These are phyloP conservation scores for Agastache rugosa DNA, from an alignment of 257 asterid genomes.

Conservation along the genomic window DNA sequence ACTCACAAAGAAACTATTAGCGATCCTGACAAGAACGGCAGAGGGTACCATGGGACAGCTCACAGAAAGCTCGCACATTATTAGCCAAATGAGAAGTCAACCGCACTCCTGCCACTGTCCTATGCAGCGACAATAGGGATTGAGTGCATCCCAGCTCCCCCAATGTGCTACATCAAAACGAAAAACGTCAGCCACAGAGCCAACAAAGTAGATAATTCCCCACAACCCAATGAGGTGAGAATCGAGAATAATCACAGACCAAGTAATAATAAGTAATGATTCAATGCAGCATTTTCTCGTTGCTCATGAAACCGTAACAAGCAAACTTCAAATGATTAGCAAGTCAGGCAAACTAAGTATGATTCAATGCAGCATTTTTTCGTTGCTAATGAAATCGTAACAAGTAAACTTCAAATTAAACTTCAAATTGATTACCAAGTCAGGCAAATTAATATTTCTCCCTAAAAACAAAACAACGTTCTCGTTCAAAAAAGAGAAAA, in stretches of 20 bases:
- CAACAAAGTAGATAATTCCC: not conserved
- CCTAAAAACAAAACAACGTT: not conserved
- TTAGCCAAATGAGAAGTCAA: slow-evolving; percentile 74
- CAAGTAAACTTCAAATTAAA: slow-evolving; percentile 18
- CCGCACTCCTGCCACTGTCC: slow-evolving; percentile 49
- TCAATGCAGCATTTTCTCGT: not conserved
- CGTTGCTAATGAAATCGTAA: not conserved
- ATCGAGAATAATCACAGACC: not conserved
- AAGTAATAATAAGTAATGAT: not conserved
- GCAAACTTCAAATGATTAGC: not conserved
- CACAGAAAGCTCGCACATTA: slow-evolving; percentile 85
- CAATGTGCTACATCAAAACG: slow-evolving; percentile 60
- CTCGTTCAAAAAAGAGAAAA: not conserved
- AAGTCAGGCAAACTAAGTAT: not conserved
- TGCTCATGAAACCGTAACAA: not conserved
- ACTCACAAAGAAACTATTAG: slow-evolving; percentile 86
- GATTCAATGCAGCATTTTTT: slow-evolving; percentile 2
- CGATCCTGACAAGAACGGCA: slow-evolving; percentile 99
- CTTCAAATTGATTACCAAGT: not conserved
- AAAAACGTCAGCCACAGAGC: not conserved
- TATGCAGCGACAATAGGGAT: slow-evolving; percentile 71
- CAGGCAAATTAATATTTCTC: not conserved
- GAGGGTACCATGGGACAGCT: slow-evolving; percentile 97
- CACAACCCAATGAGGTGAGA: slow-evolving; percentile 11
- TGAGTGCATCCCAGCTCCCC: slow-evolving; percentile 80